Conservation (phyloP, 306 rosid genomes). For the Lathyrus tuberosus region DNA sequence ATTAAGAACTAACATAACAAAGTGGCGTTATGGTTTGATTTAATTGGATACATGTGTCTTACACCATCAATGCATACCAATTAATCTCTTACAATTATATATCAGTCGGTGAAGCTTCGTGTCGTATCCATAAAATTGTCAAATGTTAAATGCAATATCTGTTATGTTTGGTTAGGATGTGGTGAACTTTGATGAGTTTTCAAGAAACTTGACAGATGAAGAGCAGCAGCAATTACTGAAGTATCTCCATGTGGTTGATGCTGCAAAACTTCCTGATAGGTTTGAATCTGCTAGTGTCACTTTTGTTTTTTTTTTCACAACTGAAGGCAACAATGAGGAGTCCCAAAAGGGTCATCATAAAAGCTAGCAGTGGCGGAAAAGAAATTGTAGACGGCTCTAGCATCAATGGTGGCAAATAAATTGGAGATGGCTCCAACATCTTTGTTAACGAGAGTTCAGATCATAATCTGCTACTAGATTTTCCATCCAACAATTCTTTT, state of each 20-base stretch:
- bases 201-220: slow-evolving; percentile 73
- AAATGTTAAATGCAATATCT: too few species aligned
- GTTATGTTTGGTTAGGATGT: too few species aligned
- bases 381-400: slow-evolving; percentile 70
- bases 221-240: slow-evolving; percentile 82
- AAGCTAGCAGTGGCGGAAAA: slow-evolving; percentile 60
- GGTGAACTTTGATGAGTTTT: slow-evolving; percentile 75
- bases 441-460: slow-evolving; percentile 72
- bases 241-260: slow-evolving; percentile 76
- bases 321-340: slow-evolving; percentile 72
- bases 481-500: slow-evolving; percentile 77
- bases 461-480: slow-evolving; percentile 80
- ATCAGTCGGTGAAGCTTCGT: too few species aligned
- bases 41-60: too few species aligned
- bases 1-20: too few species aligned
- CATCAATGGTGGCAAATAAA: slow-evolving; percentile 77
- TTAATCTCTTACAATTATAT: too few species aligned
- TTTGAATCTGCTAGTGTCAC: slow-evolving; percentile 45
- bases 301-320: slow-evolving; percentile 53
- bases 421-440: slow-evolving; percentile 69
- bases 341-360: slow-evolving; percentile 71
- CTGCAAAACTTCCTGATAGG: slow-evolving; percentile 66
- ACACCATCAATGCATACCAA: too few species aligned
- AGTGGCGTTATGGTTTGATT: too few species aligned
- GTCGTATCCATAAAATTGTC: too few species aligned